Conservation (phyloP, 2,329 filamentous ascomycete species). For the Diaporthe citriasiana region DNA sequence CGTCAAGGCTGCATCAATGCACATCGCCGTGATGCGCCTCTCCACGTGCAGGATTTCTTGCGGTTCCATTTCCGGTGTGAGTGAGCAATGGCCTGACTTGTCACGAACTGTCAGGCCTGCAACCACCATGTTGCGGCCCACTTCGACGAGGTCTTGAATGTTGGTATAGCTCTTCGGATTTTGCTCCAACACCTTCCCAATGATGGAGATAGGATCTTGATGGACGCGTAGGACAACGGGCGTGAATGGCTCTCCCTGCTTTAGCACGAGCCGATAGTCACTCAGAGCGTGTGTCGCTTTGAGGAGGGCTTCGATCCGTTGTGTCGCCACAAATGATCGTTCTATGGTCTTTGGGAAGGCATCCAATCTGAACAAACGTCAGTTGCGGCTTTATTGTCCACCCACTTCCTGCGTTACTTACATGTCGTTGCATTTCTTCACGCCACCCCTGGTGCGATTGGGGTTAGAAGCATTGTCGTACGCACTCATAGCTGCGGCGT, state of each 20-base stretch:
- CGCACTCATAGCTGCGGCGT: slow-evolving; percentile 74
- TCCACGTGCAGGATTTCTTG: slow-evolving; percentile 61
- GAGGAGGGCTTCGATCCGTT: slow-evolving; percentile 74
- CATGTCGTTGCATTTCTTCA: slow-evolving; percentile 85
- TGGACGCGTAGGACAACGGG: slow-evolving; percentile 85
- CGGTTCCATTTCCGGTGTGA: slow-evolving; percentile 48
- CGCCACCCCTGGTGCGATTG: slow-evolving; percentile 80
- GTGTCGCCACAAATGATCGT: slow-evolving; percentile 63
- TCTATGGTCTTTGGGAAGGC: slow-evolving; percentile 73
- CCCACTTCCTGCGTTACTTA: slow-evolving; percentile 55
- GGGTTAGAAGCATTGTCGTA: slow-evolving; percentile 89
- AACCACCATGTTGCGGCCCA: slow-evolving; percentile 76
- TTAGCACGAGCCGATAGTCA: slow-evolving; percentile 82
- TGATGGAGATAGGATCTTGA: slow-evolving; percentile 79
- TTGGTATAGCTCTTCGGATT: slow-evolving; percentile 82
- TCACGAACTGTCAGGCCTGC: slow-evolving; percentile 63
- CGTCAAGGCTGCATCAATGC: slow-evolving; percentile 77
- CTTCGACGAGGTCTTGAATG: slow-evolving; percentile 78
- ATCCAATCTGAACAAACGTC: slow-evolving; percentile 63
- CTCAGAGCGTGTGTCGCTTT: slow-evolving; percentile 81
- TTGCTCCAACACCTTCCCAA: slow-evolving; percentile 81
- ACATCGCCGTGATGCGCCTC: slow-evolving; percentile 82
- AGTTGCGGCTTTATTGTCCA: not conserved
- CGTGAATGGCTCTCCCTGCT: slow-evolving; percentile 84
- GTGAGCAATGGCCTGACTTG: slow-evolving; percentile 48